Evolutionary conservation across 2,329 filamentous ascomycete species (phyloP), one percentile per base, ranked within the genome.

Genomic region (Aspergillus intermedius): DNA sequence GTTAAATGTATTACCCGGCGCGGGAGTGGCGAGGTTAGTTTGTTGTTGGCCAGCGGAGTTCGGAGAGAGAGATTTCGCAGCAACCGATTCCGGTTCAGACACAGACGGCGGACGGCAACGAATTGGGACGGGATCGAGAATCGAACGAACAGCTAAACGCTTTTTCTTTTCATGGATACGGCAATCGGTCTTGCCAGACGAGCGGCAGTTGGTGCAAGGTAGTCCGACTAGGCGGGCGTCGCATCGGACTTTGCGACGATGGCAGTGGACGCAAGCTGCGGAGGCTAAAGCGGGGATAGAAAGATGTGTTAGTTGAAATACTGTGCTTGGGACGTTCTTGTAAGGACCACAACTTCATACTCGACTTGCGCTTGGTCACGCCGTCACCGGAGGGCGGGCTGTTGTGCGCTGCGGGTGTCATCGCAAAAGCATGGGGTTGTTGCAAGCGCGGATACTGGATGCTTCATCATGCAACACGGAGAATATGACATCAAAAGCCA

Each of bases 111-210:
- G 68, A 51, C 69, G 66, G 60, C 63, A 68, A 45, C 67, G 72
- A 51, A 76, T 75, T n/a, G 74, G 73, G 28, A 77, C 70, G 2
- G 71, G 71, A 44, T 74, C 66, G 21, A 72, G 58, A 30, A 68
- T 61, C 45, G 65, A 72, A 41, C 63, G 70, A 40, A 67, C 65
- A 30, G 70, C 64, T 37, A 74, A 64, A 3, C 70, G 72, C 53
- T 75, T 75, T 57, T 73, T 76, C 60, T 77, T 77, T 56, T 77
- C 74, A 51, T 77, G 76, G 23, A 77, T 70, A 28, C 63, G 69
- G 49, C 75, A 78, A 47, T 71, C 70, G 12, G 60, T 43, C 46
- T 69, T 69, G 15, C 69, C 64, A 30, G 74, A 70, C 21, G 66
- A 63, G 30, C 65, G 64, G 49, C 75, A 78, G 52, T 76, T 77